These are phyloP conservation scores for Fusarium falciforme DNA, from an alignment of 2,329 filamentous ascomycete species.

Conservation along the genomic window DNA sequence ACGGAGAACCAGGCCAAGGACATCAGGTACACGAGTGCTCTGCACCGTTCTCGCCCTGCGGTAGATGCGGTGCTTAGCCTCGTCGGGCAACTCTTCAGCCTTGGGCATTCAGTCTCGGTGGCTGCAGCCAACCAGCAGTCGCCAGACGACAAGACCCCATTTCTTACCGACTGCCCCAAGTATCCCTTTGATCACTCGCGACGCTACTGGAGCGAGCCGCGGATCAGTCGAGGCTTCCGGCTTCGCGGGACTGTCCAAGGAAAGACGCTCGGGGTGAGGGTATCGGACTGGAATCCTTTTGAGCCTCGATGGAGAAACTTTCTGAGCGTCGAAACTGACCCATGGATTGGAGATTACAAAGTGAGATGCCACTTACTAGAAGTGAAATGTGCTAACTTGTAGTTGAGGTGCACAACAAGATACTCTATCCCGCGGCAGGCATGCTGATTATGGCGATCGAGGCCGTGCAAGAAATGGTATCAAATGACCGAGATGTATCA, in stretches of 20 bases:
- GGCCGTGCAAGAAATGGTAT: slow-evolving; percentile 36
- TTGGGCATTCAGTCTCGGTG: neutral
- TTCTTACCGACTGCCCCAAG: neutral
- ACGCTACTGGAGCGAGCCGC: slow-evolving; percentile 52
- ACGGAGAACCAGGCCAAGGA: neutral
- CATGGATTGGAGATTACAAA: slow-evolving; percentile 56
- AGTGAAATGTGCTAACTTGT: neutral
- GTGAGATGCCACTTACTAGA: neutral
- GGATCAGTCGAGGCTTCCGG: slow-evolving; percentile 44
- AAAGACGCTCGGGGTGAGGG: slow-evolving; percentile 52
- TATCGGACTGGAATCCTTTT: slow-evolving; percentile 31
- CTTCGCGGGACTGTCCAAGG: slow-evolving; percentile 47
- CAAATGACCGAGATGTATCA: rapidly evolving
- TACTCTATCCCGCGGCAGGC: slow-evolving; percentile 32
- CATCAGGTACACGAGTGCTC: neutral
- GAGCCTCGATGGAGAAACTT: slow-evolving; percentile 45
- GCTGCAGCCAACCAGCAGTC: neutral
- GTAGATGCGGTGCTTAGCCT: neutral
- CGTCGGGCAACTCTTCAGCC: neutral
- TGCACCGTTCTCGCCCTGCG: neutral
- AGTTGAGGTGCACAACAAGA: slow-evolving; percentile 12
- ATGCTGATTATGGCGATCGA: slow-evolving; percentile 62
- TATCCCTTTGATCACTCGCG: slow-evolving; percentile 10
- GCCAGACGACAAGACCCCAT: neutral
- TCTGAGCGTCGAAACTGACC: slow-evolving; percentile 31